phyloP scores from a whole-genome alignment of 208 protist species.

The Leishmania lainsoni region DNA sequence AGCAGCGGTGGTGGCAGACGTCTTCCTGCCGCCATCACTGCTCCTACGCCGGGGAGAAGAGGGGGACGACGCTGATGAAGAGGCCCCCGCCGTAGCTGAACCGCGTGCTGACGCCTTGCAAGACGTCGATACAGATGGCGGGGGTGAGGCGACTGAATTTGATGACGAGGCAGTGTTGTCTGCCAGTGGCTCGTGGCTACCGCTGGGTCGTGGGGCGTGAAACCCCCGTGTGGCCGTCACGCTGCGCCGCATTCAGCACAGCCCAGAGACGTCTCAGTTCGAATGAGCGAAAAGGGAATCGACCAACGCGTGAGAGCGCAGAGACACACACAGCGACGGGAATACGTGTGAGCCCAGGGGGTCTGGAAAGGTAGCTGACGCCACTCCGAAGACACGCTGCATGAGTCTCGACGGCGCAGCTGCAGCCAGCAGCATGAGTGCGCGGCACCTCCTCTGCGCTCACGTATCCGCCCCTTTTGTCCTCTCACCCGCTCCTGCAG shows the following conservation, averaged over 20 bases:
- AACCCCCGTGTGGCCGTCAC: conserved; percentile 44
- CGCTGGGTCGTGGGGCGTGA: conserved; percentile 42
- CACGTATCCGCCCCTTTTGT: neutral
- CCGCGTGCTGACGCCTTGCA: neutral
- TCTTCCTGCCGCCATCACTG: neutral
- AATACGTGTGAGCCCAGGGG: neutral
- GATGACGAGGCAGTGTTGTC: neutral
- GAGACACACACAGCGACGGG: no score
- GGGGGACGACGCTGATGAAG: no score
- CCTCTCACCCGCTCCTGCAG: neutral
- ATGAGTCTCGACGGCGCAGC: neutral
- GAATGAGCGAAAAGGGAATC: neutral
- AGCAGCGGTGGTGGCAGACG: neutral
- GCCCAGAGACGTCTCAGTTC: neutral
- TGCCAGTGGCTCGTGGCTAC: conserved; percentile 4
- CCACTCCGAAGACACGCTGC: neutral
- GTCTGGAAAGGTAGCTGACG: neutral
- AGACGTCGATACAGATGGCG: neutral
- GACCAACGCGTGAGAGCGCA: neutral
- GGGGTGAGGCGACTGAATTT: neutral
- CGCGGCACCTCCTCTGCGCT: neutral
- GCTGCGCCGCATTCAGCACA: conserved; percentile 45
- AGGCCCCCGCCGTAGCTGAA: neutral
- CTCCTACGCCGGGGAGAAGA: neutral
- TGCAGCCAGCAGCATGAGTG: neutral